These are phyloP conservation scores for Ophiosphaerella herpotricha DNA, from an alignment of 2,329 filamentous ascomycete species.

Conservation along the genomic window DNA sequence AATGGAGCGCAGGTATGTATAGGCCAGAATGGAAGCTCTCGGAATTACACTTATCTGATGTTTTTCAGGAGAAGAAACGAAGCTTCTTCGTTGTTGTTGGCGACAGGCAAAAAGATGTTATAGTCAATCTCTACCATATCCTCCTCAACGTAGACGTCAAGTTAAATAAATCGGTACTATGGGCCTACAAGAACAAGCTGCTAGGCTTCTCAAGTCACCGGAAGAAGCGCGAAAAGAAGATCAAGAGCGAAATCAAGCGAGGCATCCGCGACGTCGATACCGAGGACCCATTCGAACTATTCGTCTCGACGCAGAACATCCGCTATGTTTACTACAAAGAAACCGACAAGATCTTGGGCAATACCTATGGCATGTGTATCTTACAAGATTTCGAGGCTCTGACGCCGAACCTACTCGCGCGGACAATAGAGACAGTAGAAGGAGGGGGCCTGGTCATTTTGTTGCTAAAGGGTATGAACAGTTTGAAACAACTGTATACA, in stretches of 20 bases:
- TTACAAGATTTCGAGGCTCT: conserved; percentile 97
- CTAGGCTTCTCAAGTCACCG: conserved; percentile 94
- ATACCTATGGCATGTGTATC: conserved; percentile 98
- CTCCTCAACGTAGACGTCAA: conserved; percentile 88
- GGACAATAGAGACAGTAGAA: conserved; percentile 96
- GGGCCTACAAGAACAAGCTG: conserved; percentile 98
- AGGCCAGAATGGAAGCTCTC: not conserved
- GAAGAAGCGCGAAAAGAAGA: conserved; percentile 97
- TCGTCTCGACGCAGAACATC: conserved; percentile 94
- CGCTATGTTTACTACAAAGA: conserved; percentile 99
- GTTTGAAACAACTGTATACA: conserved; percentile 95
- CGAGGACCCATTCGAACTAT: conserved; percentile 95
- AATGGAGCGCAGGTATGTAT: conserved; percentile 44
- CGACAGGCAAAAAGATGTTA: conserved; percentile 92
- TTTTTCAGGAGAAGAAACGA: conserved; percentile 79
- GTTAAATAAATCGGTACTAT: conserved; percentile 93
- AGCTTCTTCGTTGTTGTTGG: conserved; percentile 98
- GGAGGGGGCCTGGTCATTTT: conserved; percentile 90
- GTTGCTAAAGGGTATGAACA: conserved; percentile 93
- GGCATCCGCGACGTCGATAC: conserved; percentile 90
- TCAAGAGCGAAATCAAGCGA: conserved; percentile 96
- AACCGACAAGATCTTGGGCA: conserved; percentile 96
- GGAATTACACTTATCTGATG: conserved; percentile 11
- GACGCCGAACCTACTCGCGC: conserved; percentile 92
- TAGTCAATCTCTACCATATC: conserved; percentile 92